Percentiles rank a stretch among this genome's conserved stretches.
phyloP scores from a whole-genome alignment of 2,329 filamentous ascomycete species.

The Endoconidiophora laricicola region DNA sequence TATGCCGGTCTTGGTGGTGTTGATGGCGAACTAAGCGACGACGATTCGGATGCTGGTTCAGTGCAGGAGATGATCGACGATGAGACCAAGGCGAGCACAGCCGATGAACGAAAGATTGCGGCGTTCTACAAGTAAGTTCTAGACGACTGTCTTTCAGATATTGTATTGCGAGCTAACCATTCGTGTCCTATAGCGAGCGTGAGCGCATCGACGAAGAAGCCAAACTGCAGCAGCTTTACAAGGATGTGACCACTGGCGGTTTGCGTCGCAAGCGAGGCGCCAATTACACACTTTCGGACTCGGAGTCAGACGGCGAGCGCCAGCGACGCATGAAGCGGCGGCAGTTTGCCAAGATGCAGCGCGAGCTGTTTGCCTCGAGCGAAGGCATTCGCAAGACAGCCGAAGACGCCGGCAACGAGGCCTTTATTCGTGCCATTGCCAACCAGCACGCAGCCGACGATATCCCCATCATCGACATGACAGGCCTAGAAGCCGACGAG shows the following conservation, averaged over 20 bases:
- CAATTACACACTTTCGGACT: constrained; percentile 75
- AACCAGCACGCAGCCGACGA: constrained; percentile 63
- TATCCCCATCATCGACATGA: constrained; percentile 52
- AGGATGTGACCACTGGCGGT: constrained; percentile 78
- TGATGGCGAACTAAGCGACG: constrained; percentile 72
- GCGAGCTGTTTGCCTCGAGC: constrained; percentile 63
- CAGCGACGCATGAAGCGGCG: constrained; percentile 65
- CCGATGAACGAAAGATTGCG: constrained; percentile 65
- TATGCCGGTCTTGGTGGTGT: constrained; percentile 85
- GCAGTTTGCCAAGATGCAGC: constrained; percentile 83
- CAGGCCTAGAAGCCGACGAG: constrained; percentile 21
- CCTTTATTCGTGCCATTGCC: constrained; percentile 81
- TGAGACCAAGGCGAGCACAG: constrained; percentile 25
- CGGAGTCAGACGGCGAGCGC: constrained; percentile 70
- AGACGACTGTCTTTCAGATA: constrained; percentile 4
- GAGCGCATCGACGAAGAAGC: constrained; percentile 71
- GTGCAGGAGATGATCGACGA: constrained; percentile 86
- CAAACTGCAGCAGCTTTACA: constrained; percentile 77
- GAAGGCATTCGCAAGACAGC: constrained; percentile 84
- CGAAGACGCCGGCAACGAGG: constrained; percentile 72
- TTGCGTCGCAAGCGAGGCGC: constrained; percentile 70
- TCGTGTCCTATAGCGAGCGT: constrained; percentile 41
- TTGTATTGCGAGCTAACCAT: constrained; percentile 6
- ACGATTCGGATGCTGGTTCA: constrained; percentile 48
- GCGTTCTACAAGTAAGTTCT: constrained; percentile 74